Base-by-base conservation (phyloP, 352 stramenopile species). In the Globisporangium viniferum region DNA sequence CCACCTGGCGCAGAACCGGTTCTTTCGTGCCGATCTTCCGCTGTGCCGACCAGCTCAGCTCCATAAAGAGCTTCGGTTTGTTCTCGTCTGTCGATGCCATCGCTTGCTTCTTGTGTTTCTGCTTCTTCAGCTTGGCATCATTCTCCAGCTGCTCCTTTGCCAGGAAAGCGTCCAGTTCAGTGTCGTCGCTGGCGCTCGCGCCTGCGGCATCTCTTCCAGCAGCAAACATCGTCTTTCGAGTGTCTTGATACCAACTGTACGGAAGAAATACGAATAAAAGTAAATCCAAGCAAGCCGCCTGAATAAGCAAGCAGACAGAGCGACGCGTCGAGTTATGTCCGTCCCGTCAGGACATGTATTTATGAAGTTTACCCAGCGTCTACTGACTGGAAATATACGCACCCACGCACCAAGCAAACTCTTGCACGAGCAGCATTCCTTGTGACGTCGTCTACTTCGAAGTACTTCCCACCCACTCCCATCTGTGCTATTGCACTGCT, bases 21-120 rank as follows among this genome's bases (percentile, higher is more conserved):
- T 81, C 78, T 27, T 73, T 90, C 27, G 80, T 86, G 46, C 84
- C 86, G 9, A 74, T 63, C 39, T 88, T 84, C 35, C 74, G 76
- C 65, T 92, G 82, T 67, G 90, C 82, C 20, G 76, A 76, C 75
- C 80, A 88, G 48, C 59, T 79, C 48, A 91, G 67, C 75, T 94
- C 75, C 81, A 94, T 89, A 58, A 94, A 94, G 41, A 94, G 68
- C 58, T 82, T 84, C 5, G 82, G 62, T 5, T 90, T 73, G 2
- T 86, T 79, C 9, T 86, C 72, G 24, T 67, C 41, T 3, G 53
- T 24, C 35, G 67, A 70, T 14, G 49, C 51, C 20, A 59, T n/a
- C 44, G 73, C 70, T 14, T 64, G 68, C 15, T 74, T 78, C 35
- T 70, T 62, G 24, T 24, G 24, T 6, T 67, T 53, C 9, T 77